Conservation (phyloP, 192 early-diverging fungal genomes). For the Coemansia sp. region DNA sequence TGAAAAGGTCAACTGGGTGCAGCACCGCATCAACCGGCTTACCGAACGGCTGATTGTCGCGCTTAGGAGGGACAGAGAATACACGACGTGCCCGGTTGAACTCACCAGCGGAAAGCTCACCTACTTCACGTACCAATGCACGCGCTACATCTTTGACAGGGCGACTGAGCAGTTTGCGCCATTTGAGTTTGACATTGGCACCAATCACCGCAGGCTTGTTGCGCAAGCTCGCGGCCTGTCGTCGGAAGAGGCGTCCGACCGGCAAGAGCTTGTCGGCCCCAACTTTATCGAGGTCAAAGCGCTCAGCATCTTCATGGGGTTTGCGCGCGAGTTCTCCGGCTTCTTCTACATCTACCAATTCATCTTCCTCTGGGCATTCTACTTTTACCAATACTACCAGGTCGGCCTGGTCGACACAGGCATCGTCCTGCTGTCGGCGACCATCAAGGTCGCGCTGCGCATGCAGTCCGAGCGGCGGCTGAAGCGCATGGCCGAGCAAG, state of each 20-base stretch:
- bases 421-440: constrained; percentile 60
- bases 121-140: constrained; percentile 78
- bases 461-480: constrained; percentile 60
- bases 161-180: constrained; percentile 59
- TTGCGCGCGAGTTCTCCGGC: constrained; percentile 63
- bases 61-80: constrained; percentile 49
- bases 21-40: constrained; percentile 42
- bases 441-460: constrained; percentile 62
- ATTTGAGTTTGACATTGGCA: constrained; percentile 63
- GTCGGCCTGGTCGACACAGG: constrained; percentile 63
- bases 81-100: constrained; percentile 46
- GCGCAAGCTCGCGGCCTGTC: constrained; percentile 57
- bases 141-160: constrained; percentile 71
- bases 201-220: constrained; percentile 56
- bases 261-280: constrained; percentile 63
- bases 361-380: constrained; percentile 72
- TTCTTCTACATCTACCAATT: constrained; percentile 67
- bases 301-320: constrained; percentile 53
- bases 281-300: constrained; percentile 65
- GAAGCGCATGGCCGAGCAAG: constrained; percentile 62
- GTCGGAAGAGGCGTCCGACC: constrained; percentile 54
- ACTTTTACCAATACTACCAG: constrained; percentile 66
- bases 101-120: constrained; percentile 17
- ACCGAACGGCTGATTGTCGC: constrained; percentile 31
- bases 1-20: constrained; percentile 40